Base-by-base conservation (phyloP, 164 flowering plant species). In the Houttuynia cordata region DNA sequence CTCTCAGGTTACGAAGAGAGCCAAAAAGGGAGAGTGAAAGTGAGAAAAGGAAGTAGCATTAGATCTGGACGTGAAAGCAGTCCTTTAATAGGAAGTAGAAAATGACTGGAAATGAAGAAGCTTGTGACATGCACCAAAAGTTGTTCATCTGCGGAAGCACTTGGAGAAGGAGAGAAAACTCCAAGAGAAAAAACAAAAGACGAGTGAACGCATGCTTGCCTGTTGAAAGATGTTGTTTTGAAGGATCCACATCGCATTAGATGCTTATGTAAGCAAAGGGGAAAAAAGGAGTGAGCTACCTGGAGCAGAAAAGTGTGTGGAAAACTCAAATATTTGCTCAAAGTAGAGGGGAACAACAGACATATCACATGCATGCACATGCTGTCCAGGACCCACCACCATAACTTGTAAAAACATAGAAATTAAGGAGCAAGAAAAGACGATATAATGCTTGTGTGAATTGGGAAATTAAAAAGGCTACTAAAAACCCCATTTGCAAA, bases 311-410 rank as follows among this genome's bases (percentile, higher is more conserved):
- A 59, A 64, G 62, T 64, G 67, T 49, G 75, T 14, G 51, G 64
- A 68, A 71, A 71, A 56, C 40, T 68, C n/a, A n/a, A 67, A 74
- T 78, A 72, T 71, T 77, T 79, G 69, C 61, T 58, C 61, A 64
- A 76, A 78, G 74, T 57, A 58, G 59, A 20, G 60, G 63, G 71
- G 71, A 72, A 23, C 47, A 77, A 64, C 67, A 74, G 81, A 81
- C 85, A 80, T 68, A 74, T 74, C 88, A 83, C 88, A 83, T 86
- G 92, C 81, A 61, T 50, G 82, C 92, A 83, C 92, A 82, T 83
- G 88, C 75, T 18, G 39, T 2, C 55, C 17, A 53, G 62, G 85
- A 72, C 81, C 91, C 84, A 76, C 83, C 66, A 39, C 53, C 60
- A 34, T 21, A 55, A 39, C 58, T 40, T 55, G 24, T 24, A 53